phyloP scores from a whole-genome alignment of 1,284 basidiomycete species.

The Marasmius sp. region DNA sequence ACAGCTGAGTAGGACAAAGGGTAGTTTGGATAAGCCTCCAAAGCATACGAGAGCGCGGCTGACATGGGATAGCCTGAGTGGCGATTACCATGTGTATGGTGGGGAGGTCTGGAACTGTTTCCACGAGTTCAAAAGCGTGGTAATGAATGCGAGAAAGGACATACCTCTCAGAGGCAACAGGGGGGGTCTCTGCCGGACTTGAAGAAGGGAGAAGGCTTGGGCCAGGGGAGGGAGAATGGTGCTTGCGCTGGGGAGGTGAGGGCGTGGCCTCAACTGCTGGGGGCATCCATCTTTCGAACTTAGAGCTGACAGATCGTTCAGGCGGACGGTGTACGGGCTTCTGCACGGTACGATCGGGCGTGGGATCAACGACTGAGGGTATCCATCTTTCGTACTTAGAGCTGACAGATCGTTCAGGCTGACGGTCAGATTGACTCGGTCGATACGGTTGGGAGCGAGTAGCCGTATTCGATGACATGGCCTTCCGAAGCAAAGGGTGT shows the following conservation, averaged over 20 bases:
- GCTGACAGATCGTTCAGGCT: not conserved
- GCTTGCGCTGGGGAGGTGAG: slow-evolving; percentile 11
- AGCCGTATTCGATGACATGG: not conserved
- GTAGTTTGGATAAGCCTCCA: not conserved
- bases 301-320: too few relatives aligned
- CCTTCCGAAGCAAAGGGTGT: not conserved
- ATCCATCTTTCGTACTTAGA: too few relatives aligned
- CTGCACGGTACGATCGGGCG: too few relatives aligned
- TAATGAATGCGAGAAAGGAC: not conserved
- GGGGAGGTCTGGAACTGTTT: not conserved
- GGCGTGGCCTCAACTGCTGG: slow-evolving; percentile 1
- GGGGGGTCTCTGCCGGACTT: not conserved
- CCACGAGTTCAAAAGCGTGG: not conserved
- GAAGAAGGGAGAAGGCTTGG: slow-evolving; percentile 1
- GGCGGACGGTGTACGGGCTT: too few relatives aligned
- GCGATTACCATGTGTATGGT: not conserved
- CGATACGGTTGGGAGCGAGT: not conserved
- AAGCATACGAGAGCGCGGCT: not conserved
- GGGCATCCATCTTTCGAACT: not conserved
- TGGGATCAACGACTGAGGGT: too few relatives aligned
- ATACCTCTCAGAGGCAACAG: not conserved
- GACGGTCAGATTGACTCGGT: not conserved
- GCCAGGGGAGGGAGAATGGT: not conserved
- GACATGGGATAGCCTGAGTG: not conserved
- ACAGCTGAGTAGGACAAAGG: not conserved